Percentiles rank a stretch among this genome's conserved stretches.
Evolutionary conservation across 2,329 filamentous ascomycete species (phyloP).

Genomic region (Phyllosticta citriasiana): DNA sequence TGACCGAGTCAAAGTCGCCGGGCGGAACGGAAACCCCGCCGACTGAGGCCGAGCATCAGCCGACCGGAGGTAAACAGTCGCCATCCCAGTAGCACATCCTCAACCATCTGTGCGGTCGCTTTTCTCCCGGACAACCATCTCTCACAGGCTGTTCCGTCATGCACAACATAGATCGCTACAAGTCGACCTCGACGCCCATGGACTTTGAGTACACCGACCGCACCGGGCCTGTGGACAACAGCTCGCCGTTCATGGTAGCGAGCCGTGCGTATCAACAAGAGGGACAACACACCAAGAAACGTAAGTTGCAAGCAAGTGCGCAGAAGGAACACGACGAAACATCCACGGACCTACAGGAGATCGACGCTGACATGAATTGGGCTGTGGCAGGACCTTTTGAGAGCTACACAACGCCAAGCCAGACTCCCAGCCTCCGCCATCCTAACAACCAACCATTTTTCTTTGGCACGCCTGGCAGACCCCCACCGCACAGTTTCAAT

Average conservation of each 20-base stretch:
- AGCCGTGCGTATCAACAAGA: constrained; percentile 12
- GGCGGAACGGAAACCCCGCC: neutral
- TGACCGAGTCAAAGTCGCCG: neutral
- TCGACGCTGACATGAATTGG: neutral
- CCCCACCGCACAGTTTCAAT: constrained; percentile 12
- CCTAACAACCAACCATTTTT: constrained; percentile 41
- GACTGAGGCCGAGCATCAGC: neutral
- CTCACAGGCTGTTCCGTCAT: neutral
- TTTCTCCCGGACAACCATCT: constrained; percentile 8
- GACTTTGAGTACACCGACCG: constrained; percentile 44
- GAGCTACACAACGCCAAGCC: constrained; percentile 10
- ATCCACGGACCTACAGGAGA: neutral
- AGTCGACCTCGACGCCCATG: constrained; percentile 33
- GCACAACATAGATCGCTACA: constrained; percentile 5
- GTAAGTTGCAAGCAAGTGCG: constrained; percentile 20
- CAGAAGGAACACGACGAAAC: neutral
- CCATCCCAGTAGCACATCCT: constrained; percentile 1
- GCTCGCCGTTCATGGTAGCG: constrained; percentile 38
- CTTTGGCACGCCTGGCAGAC: constrained; percentile 17
- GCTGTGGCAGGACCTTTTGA: neutral
- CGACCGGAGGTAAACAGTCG: neutral
- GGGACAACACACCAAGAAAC: constrained; percentile 26
- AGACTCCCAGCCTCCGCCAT: constrained; percentile 31
- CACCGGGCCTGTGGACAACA: constrained; percentile 34
- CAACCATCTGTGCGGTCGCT: constrained; percentile 1